Evolutionary conservation across 495 filamentous ascomycete genomes (phyloP), one percentile per base, ranked within the genome.

Genomic region (Daldinia bambusicola): DNA sequence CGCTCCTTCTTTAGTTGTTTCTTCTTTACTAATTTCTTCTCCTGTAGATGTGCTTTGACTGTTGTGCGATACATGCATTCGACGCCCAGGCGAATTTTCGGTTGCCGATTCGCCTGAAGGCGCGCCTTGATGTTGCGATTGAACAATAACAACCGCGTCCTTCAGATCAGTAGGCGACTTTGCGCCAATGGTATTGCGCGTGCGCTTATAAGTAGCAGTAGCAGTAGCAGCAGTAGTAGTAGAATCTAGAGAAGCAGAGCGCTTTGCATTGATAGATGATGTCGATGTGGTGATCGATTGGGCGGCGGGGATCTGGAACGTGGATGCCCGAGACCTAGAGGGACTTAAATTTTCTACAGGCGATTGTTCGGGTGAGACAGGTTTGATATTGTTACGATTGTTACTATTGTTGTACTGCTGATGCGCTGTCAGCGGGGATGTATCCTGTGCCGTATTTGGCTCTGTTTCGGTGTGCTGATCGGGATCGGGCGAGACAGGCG

Each of bases 231-330:
- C 31, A 62, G 43, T 26, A 16, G 43, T 16, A 59, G 66, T 69
- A 4, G 74, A 67, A 53, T 81, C 80, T 61, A 81, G 71, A 66
- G 82, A 84, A 32, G 78, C 73, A 40, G 83, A 79, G 37, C 82
- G 80, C 67, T 80, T 80, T 34, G 75, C 68, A 67, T 76, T 63
- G 55, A 69, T 43, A 22, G 74, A 74, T 56, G 75, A 61, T 55
- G 72, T 71, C 22, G 69, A 63, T 57, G 69, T 68, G 53, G 73
- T 53, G 56, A 74, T 66, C 65, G 65, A 72, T 72, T 65, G 65
- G 63, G 64, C 61, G 58, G 74, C 37, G 63, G 74, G 63, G 53
- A 66, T 45, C 56, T 82, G 79, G 50, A 79, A 77, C 45, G 81
- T 79, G 74, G 80, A 81, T 53, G 80, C 77, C 71, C 80, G 77